Conservation (phyloP, 768 basidiomycete genomes). For the Lepiota venenata region DNA sequence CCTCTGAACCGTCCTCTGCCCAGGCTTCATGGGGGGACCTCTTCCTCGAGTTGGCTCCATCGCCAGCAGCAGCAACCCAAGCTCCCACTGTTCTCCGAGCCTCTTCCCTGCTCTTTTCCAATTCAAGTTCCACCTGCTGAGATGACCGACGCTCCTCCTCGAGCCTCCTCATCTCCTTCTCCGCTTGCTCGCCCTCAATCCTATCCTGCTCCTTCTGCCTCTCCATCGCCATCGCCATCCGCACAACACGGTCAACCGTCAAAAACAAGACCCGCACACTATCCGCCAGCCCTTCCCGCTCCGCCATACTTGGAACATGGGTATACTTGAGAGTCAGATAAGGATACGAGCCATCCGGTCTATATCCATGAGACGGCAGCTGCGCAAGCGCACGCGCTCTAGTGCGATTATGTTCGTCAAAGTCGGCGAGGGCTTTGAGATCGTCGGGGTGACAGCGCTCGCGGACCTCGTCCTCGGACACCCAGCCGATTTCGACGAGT, state of each 20-base stretch:
- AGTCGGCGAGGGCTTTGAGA: slow-evolving; percentile 26
- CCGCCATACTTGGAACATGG: slow-evolving; percentile 11
- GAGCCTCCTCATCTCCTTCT: slow-evolving; percentile 12
- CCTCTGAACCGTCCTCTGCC: slow-evolving; percentile 2
- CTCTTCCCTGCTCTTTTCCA: slow-evolving; percentile 1
- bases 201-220: slow-evolving; percentile 11
- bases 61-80: neutral
- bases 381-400: too few relatives aligned
- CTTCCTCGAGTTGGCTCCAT: neutral
- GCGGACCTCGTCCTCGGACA: slow-evolving; percentile 29
- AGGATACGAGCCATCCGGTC: neutral
- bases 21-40: slow-evolving; percentile 12
- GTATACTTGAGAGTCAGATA: slow-evolving; percentile 3
- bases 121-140: slow-evolving; percentile 2
- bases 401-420: slow-evolving; percentile 18
- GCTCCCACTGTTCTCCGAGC: neutral
- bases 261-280: slow-evolving; percentile 6
- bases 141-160: slow-evolving; percentile 13
- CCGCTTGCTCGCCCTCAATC: slow-evolving; percentile 15
- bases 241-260: slow-evolving; percentile 9
- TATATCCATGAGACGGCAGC: slow-evolving; percentile 8
- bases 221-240: slow-evolving; percentile 10
- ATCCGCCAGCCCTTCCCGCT: slow-evolving; percentile 11
- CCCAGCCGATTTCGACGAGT: slow-evolving; percentile 37
- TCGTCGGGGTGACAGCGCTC: slow-evolving; percentile 30